Base-by-base conservation (phyloP, 345 rosid genomes). In the Syzygium jambos region DNA sequence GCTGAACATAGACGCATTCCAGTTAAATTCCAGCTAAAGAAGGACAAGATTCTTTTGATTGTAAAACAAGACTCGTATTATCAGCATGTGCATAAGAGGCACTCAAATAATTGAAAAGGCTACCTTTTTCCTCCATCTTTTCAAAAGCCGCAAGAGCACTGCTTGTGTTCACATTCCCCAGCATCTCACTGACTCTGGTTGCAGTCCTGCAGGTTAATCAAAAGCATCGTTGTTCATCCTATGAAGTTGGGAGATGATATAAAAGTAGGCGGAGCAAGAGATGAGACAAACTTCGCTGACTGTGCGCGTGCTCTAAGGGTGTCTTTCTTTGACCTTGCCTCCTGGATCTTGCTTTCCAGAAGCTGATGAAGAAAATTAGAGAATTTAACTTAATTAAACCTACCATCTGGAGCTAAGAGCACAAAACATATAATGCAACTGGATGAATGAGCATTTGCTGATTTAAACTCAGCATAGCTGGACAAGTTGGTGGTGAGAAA, bases 121-220 rank as follows among this genome's bases (percentile, higher is more conserved):
- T 86, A 94, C 98, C 97, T 92, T 95, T 95, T 91, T 95, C 96
- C 94, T 95, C 97, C 97, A 95, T 95, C 89, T 93, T 95, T 85
- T 93, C 97, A 85, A 95, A 95, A 82, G 98, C 97, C 78, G 97
- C 88, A 86, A 95, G 95, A 90, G 96, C 95, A 88, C 93, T 92
- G 51, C 94, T 93, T 89, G 96, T 94, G 90, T 94, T 91, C 85
- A 95, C 95, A 90, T 93, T 93, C 78, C 95, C 98, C 89, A 95
- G 90, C 98, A 95, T 94, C 92, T 94, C 97, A 92, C 89, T 95
- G 88, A 95, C 95, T 92, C 95, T 95, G 65, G 95, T 95, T 89
- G 95, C 92, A 89, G 97, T 94, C 94, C 98, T 95, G 92, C 85
- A 87, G 86, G 55, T 56, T 78, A 55, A n/a, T 51, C 49, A 55